Percentiles rank a stretch among this genome's conserved stretches.
Conservation (phyloP, 1,284 basidiomycete genomes). For the Fomitiporia mediterranea region DNA sequence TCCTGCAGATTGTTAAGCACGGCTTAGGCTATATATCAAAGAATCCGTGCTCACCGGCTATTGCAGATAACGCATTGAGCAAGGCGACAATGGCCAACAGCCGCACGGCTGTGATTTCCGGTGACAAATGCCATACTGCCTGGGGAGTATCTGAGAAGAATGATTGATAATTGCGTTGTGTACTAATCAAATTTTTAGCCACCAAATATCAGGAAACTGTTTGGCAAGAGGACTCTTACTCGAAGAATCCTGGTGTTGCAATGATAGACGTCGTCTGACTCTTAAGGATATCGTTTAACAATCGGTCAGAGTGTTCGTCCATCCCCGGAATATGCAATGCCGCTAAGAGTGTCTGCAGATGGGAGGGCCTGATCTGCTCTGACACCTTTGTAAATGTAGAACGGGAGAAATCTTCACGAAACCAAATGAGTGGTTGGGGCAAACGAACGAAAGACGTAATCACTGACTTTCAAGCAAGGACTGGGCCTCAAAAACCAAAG, state of each 20-base stretch:
- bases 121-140: conserved; percentile 67
- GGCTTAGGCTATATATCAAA: background rate
- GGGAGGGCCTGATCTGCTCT: background rate
- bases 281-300: background rate
- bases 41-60: conserved; percentile 48
- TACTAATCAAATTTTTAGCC: conserved; percentile 21
- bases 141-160: conserved; percentile 38
- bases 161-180: conserved; percentile 34
- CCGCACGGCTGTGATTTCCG: conserved; percentile 60
- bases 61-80: conserved; percentile 65
- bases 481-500: conserved; percentile 21
- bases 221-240: conserved; percentile 5
- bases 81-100: conserved; percentile 64
- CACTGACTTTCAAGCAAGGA: conserved; percentile 16
- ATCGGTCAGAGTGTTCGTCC: conserved; percentile 17
- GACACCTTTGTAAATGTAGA: background rate
- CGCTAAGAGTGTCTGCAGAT: conserved; percentile 18
- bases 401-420: background rate
- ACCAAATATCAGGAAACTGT: background rate
- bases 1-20: conserved; percentile 39
- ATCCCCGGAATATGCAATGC: conserved; percentile 17
- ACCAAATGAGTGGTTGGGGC: background rate
- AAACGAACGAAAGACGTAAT: background rate
- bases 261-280: background rate
- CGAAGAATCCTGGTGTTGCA: background rate